These are phyloP conservation scores for Cyclotella choctawhatcheeana DNA, from an alignment of 108 stramenopile species.

Conservation along the genomic window DNA sequence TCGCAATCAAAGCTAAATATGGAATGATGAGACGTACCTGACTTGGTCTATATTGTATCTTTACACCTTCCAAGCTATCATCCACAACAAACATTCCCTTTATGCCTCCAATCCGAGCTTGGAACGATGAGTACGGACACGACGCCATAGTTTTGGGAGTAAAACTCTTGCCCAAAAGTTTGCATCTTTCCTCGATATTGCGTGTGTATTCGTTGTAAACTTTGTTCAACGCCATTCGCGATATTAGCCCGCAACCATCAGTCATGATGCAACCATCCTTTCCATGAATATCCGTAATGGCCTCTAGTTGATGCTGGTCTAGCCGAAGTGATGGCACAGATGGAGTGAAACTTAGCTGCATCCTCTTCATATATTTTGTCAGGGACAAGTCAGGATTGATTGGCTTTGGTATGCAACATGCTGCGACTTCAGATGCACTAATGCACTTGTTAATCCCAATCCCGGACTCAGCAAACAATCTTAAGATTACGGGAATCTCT, in stretches of 20 bases:
- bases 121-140: constrained; percentile 42
- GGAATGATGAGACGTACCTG: constrained; percentile 6
- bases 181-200: background rate
- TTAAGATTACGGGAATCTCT: constrained; percentile 24
- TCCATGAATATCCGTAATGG: constrained; percentile 24
- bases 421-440: constrained; percentile 20
- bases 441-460: constrained; percentile 27
- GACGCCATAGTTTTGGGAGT: background rate
- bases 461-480: constrained; percentile 47
- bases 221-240: constrained; percentile 27
- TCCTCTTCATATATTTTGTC: constrained; percentile 38
- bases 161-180: background rate
- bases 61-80: constrained; percentile 25
- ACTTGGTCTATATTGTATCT: constrained; percentile 28
- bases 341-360: constrained; percentile 43
- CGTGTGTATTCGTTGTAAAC: constrained; percentile 31
- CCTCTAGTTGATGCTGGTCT: constrained; percentile 10
- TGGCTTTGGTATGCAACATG: constrained; percentile 23
- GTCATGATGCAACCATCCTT: constrained; percentile 14
- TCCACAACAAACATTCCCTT: constrained; percentile 51
- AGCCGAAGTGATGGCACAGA: constrained; percentile 24
- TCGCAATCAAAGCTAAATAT: background rate
- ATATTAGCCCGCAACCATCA: constrained; percentile 48
- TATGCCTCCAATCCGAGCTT: constrained; percentile 50
- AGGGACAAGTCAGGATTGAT: constrained; percentile 26